These are phyloP conservation scores for Sextonia rubra DNA, from an alignment of 164 flowering plant genomes.

Conservation along the genomic window DNA sequence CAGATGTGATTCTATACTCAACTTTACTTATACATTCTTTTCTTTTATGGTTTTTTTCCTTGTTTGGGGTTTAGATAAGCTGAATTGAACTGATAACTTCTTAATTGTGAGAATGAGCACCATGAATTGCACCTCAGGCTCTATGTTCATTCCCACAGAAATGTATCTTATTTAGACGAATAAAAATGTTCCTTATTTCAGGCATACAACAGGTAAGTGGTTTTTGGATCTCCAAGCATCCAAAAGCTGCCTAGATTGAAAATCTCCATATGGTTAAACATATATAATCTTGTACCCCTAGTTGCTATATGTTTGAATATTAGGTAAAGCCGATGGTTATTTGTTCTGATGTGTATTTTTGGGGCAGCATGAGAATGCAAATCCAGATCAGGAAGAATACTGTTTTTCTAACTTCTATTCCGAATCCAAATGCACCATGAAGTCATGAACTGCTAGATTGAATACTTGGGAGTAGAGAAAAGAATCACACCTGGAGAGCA, in stretches of 20 bases:
- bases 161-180: no score
- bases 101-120: no score
- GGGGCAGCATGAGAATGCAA: not conserved
- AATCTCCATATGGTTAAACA: no score
- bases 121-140: no score
- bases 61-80: no score
- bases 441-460: not conserved
- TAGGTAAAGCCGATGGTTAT: not conserved
- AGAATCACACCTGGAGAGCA: constrained; percentile 71
- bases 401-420: not conserved
- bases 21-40: not conserved
- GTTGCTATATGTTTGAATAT: not conserved
- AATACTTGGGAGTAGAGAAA: not conserved
- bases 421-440: not conserved
- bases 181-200: no score
- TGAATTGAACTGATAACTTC: no score
- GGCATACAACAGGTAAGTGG: no score
- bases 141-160: no score
- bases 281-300: not conserved
- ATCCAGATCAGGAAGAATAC: not conserved
- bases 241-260: no score
- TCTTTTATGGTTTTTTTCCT: no score
- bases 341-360: not conserved
- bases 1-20: not conserved
- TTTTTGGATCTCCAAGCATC: no score